Conservation (phyloP, 345 rosid genomes). For the Gossypium mustelinum region DNA sequence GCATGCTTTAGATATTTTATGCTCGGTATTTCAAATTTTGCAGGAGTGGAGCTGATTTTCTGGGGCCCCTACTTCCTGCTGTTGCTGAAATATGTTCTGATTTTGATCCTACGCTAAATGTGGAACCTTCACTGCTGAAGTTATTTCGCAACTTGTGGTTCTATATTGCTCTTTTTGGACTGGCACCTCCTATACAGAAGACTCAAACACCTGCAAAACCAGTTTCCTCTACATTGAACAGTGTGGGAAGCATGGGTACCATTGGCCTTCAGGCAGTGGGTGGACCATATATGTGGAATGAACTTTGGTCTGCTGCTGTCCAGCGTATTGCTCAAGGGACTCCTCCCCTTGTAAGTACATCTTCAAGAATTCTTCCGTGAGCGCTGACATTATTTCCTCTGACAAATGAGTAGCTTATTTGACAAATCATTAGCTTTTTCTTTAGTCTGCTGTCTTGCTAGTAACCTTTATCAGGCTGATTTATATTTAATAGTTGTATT, state of each 20-base stretch:
- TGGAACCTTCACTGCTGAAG: conserved; percentile 93
- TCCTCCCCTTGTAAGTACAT: conserved; percentile 93
- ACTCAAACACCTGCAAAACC: conserved; percentile 57
- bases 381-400: neutral
- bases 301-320: conserved; percentile 80
- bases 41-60: conserved; percentile 98
- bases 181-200: conserved; percentile 89
- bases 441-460: neutral
- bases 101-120: conserved; percentile 77
- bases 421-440: neutral
- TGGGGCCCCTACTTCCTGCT: conserved; percentile 97
- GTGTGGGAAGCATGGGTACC: conserved; percentile 69
- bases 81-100: conserved; percentile 97
- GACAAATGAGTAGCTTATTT: neutral
- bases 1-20: conserved; percentile 15
- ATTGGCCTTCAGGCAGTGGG: conserved; percentile 88
- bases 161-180: conserved; percentile 93
- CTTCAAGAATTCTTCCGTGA: conserved; percentile 12
- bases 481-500: neutral
- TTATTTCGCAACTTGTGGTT: conserved; percentile 98
- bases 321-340: conserved; percentile 96
- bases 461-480: neutral
- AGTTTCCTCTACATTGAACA: conserved; percentile 64
- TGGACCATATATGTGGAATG: conserved; percentile 98
- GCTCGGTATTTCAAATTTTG: conserved; percentile 21